phyloP scores from a whole-genome alignment of 805 yeast species.

The Saccharomycopsis sp. region DNA sequence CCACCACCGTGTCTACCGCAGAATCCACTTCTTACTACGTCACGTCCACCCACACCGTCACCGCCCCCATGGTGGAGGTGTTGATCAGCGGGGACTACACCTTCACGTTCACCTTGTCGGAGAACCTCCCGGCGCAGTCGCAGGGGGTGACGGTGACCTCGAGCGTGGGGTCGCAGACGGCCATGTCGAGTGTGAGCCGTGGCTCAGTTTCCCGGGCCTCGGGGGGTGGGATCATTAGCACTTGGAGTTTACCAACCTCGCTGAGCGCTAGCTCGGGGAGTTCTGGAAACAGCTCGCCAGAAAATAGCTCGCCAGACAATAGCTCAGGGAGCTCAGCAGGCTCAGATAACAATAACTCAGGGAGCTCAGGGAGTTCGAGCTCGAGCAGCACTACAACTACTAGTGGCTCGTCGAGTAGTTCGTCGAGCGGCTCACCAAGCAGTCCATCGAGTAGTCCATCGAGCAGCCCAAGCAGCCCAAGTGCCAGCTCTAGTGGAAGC shows the following conservation, averaged over 20 bases:
- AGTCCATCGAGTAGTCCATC: slow-evolving; percentile 17
- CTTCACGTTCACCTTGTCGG: slow-evolving; percentile 38
- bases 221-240: not conserved
- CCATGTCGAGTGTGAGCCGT: slow-evolving; percentile 1
- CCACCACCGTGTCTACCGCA: slow-evolving; percentile 29
- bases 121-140: slow-evolving; percentile 23
- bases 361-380: not conserved
- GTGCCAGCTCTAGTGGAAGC: slow-evolving; percentile 12
- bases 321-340: not conserved
- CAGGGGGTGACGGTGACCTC: slow-evolving; percentile 11
- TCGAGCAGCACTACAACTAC: slow-evolving; percentile 22
- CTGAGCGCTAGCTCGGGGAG: not conserved
- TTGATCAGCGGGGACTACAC: slow-evolving; percentile 40
- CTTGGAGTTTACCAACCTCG: not conserved
- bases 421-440: slow-evolving; percentile 18
- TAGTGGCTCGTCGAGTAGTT: slow-evolving; percentile 23
- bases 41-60: slow-evolving; percentile 34
- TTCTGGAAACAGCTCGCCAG: not conserved
- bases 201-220: slow-evolving; percentile 1
- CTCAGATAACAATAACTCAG: not conserved
- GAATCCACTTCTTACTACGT: slow-evolving; percentile 24
- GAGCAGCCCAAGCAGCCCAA: slow-evolving; percentile 15
- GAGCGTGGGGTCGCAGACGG: not conserved
- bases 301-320: not conserved
- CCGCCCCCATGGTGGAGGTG: slow-evolving; percentile 44